Evolutionary conservation across 306 rosid species (phyloP).

Genomic region (Vachellia pachyceras): DNA sequence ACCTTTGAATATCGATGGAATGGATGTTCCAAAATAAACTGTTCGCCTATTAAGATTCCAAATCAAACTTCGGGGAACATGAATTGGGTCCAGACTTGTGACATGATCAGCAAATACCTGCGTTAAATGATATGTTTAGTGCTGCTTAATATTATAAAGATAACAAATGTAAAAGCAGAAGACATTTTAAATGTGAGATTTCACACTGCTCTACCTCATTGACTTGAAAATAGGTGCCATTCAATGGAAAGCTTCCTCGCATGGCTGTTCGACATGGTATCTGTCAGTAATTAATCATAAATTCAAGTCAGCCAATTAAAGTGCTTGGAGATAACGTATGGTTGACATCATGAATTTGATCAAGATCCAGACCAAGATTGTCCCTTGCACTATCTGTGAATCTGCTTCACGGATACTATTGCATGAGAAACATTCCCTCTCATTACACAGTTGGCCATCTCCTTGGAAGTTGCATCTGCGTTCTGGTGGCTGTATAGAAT

Average conservation of each 20-base stretch:
- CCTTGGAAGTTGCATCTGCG: constrained; percentile 68
- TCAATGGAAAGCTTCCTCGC: constrained; percentile 93
- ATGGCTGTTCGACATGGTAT: constrained; percentile 96
- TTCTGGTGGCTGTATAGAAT: constrained; percentile 84
- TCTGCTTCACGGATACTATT: constrained; percentile 71
- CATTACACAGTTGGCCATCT: constrained; percentile 65
- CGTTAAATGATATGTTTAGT: constrained; percentile 24
- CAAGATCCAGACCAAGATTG: constrained; percentile 69
- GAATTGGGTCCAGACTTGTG: constrained; percentile 57
- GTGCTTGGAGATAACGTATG: constrained; percentile 4
- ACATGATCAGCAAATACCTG: constrained; percentile 66
- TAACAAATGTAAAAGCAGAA: constrained; percentile 9
- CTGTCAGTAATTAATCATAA: constrained; percentile 51
- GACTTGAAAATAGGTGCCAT: constrained; percentile 95
- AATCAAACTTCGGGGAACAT: constrained; percentile 63
- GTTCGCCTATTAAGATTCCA: constrained; percentile 64
- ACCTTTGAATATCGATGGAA: constrained; percentile 71
- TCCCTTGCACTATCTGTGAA: constrained; percentile 80
- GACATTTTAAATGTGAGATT: constrained; percentile 7
- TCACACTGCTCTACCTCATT: constrained; percentile 68
- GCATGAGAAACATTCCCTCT: constrained; percentile 83
- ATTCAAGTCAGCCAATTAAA: constrained; percentile 28
- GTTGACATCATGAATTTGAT: constrained; percentile 15
- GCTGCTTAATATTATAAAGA: constrained; percentile 12
- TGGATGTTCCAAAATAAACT: constrained; percentile 68